These are phyloP conservation scores for Colletotrichum aenigma DNA, from an alignment of 2,329 filamentous ascomycete genomes.

Conservation along the genomic window DNA sequence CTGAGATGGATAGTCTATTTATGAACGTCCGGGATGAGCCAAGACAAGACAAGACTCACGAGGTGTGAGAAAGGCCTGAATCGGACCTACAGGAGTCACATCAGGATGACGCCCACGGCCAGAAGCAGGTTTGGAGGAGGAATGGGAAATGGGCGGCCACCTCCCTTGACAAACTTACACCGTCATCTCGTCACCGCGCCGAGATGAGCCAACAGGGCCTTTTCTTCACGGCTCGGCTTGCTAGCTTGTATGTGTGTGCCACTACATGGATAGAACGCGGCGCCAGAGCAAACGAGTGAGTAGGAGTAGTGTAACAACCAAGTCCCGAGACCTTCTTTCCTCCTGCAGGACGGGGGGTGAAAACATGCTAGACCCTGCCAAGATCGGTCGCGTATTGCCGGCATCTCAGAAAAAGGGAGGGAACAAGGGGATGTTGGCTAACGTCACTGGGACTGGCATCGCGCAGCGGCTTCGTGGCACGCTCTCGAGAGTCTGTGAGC, in stretches of 20 bases:
- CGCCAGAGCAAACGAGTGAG: not conserved
- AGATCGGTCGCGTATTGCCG: not conserved
- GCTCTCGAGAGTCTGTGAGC: not conserved
- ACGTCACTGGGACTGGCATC: constrained; percentile 7
- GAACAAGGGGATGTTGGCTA: not conserved
- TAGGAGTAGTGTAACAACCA: not conserved
- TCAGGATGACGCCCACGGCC: not conserved
- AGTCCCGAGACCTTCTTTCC: not conserved
- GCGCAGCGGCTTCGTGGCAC: constrained; percentile 6
- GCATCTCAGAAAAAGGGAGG: not conserved
- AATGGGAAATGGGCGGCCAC: not conserved
- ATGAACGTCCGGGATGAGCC: not conserved
- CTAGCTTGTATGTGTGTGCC: not conserved
- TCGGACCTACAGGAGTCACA: not conserved
- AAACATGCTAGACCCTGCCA: constrained; percentile 6
- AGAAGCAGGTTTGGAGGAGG: constrained; percentile 17
- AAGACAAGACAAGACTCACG: not conserved
- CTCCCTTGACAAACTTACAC: not conserved
- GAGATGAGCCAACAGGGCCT: not conserved
- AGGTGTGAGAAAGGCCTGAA: not conserved
- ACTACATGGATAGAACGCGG: not conserved
- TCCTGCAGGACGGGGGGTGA: not conserved
- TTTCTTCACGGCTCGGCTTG: not conserved
- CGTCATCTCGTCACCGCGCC: constrained; percentile 16
- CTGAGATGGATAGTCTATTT: constrained; percentile 11